A percentile compares a stretch with the other conserved stretches of the same genome.
These are phyloP conservation scores for Trichophyton benhamiae DNA, from an alignment of 2,329 filamentous ascomycete genomes.

Conservation along the genomic window DNA sequence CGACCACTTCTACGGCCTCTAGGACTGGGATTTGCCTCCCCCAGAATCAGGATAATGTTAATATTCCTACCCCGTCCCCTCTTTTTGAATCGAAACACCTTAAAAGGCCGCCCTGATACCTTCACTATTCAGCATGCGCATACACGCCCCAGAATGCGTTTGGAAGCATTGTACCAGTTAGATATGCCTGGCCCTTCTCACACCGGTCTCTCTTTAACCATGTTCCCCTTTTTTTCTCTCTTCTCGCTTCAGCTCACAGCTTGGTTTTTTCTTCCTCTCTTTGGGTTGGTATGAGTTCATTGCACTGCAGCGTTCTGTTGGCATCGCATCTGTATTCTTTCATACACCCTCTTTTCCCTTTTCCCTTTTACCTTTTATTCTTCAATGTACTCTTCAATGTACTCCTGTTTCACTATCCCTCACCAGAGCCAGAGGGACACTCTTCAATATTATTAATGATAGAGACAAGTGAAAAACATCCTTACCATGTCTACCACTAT, in stretches of 20 bases:
- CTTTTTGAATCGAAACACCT: not conserved
- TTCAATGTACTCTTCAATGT: too few relatives aligned
- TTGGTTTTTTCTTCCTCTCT: not conserved
- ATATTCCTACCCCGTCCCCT: not conserved
- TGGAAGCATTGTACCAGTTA: not conserved
- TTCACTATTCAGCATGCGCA: not conserved
- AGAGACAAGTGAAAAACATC: not conserved
- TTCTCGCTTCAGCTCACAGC: not conserved
- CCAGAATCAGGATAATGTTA: not conserved
- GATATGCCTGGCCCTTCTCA: not conserved
- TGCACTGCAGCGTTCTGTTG: constrained; percentile 1
- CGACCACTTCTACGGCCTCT: not conserved
- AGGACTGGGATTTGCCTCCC: not conserved
- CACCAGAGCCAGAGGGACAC: not conserved
- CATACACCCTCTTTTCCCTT: not conserved
- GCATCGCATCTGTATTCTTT: not conserved
- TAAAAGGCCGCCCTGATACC: not conserved
- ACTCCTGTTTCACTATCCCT: not conserved
- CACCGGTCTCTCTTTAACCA: not conserved
- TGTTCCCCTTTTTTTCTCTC: not conserved
- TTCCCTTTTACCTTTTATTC: too few relatives aligned
- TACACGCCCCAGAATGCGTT: not conserved
- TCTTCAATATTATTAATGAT: constrained; percentile 1
- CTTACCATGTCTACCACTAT: not conserved
- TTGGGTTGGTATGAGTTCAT: not conserved